These are phyloP conservation scores for Cardamine resedifolia DNA, from an alignment of 345 rosid genomes.

Conservation along the genomic window DNA sequence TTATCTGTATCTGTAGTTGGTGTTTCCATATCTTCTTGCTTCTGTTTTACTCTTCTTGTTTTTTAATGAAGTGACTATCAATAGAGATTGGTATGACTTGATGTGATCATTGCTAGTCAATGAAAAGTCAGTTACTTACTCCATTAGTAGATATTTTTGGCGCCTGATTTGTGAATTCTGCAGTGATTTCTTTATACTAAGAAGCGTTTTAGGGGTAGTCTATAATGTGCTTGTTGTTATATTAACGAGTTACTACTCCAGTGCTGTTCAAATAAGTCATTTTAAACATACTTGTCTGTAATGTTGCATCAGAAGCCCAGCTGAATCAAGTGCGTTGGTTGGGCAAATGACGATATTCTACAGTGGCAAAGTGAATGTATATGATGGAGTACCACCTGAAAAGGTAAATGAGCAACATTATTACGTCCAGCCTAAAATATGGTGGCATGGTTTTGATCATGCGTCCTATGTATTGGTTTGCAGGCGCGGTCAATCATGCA, in stretches of 20 bases:
- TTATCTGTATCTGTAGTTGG: slow-evolving; percentile 9
- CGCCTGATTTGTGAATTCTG: not conserved
- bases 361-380: slow-evolving; percentile 88
- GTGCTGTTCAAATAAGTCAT: not conserved
- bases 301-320: slow-evolving; percentile 50
- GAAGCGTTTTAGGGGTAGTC: not conserved
- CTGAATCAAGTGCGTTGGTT: slow-evolving; percentile 41
- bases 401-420: slow-evolving; percentile 63
- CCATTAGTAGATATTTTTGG: not conserved
- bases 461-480: slow-evolving; percentile 48
- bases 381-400: slow-evolving; percentile 75
- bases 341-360: slow-evolving; percentile 96
- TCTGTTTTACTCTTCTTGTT: not conserved
- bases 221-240: not conserved
- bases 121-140: not conserved
- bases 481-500: slow-evolving; percentile 88
- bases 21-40: slow-evolving; percentile 13
- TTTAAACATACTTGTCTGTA: slow-evolving; percentile 18
- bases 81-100: not conserved
- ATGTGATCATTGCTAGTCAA: not conserved
- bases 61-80: not conserved
- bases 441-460: slow-evolving; percentile 44
- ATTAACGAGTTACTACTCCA: not conserved
- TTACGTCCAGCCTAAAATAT: slow-evolving; percentile 43
- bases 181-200: not conserved